Base-by-base conservation (phyloP, 2,329 filamentous ascomycete species). In the Pseudomassariella vexata region DNA sequence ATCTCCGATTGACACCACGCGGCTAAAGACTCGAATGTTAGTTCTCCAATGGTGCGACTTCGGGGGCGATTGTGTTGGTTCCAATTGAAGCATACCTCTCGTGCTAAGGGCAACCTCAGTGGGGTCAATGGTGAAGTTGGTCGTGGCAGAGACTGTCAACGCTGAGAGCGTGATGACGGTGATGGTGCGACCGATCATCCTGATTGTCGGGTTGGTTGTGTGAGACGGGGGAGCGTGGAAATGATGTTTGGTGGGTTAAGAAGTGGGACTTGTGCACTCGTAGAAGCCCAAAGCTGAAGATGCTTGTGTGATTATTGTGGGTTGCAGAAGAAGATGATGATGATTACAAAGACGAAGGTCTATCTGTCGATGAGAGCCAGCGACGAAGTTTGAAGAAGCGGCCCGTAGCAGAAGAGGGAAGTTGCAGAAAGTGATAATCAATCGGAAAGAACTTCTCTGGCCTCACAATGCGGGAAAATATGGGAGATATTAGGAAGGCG, bases 121-220 rank as follows among this genome's bases (percentile, higher is more conserved):
- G 18, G 63, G 52, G 44, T 68, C 46, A 39, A 75, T 63, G 32
- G 55, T 65, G 48, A 65, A 72, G 54, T 64, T 66, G 34, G 56
- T 46, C 27, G 55, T 53, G 30, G 66, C 65, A 38, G 57, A 60
- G 41, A 60, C 63, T 37, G 57, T 51, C 41, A 63, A 44, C 39
- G 60, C 56, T 44, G 68, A 68, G 42, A 72, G 53, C 50, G 63
- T 62, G 44, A 64, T 45, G 42, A 65, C 38, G 38, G 60, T 51
- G 38, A 58, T 40, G 41, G 56, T 53, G 41, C 39, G 30, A 36
- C 36, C 35, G 36, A 54, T 46, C 52, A 56, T 56, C 9, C 20
- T 30, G 21, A 16, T 15, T 12, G 19, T 16, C 29, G 25, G 31
- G 34, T 48, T 35, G 38, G n/a, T 14, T 12, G 26, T 14, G 14